Conservation (phyloP, 148 eudicot species). For the Persicaria maculosa region DNA sequence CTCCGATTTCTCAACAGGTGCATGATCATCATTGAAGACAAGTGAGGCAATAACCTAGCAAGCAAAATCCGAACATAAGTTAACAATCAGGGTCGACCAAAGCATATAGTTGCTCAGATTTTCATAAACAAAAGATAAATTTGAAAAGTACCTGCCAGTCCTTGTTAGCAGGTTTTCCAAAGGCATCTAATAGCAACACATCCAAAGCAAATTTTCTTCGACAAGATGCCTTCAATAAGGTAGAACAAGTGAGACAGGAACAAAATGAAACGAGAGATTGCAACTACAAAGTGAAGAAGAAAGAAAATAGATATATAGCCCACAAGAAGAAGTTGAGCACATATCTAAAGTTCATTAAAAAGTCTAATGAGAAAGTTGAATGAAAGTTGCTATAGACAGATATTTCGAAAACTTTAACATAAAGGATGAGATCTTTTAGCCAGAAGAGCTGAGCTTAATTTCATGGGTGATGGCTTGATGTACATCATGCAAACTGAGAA, state of each 20-base stretch:
- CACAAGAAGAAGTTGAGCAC: neutral
- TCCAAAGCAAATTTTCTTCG: slow-evolving; percentile 59
- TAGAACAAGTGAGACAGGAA: neutral
- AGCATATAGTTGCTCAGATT: neutral
- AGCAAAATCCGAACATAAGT: neutral
- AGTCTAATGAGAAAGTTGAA: neutral
- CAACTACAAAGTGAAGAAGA: neutral
- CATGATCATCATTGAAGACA: slow-evolving; percentile 51
- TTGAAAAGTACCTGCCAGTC: slow-evolving; percentile 47
- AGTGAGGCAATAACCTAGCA: slow-evolving; percentile 78
- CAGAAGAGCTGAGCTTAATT: neutral
- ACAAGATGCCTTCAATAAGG: slow-evolving; percentile 53
- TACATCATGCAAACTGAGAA: neutral
- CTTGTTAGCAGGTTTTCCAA: slow-evolving; percentile 42
- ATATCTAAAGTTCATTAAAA: neutral
- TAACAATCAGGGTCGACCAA: slow-evolving; percentile 4
- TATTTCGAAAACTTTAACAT: neutral
- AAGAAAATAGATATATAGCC: neutral
- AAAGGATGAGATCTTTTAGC: neutral
- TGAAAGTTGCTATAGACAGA: neutral
- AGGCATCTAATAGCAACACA: slow-evolving; percentile 47
- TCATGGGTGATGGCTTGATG: neutral
- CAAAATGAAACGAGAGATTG: neutral
- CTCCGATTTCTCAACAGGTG: slow-evolving; percentile 49
- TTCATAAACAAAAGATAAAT: neutral